These are phyloP conservation scores for Trichosphaerium sp. DNA, from an alignment of 78 protist genomes.

Conservation along the genomic window DNA sequence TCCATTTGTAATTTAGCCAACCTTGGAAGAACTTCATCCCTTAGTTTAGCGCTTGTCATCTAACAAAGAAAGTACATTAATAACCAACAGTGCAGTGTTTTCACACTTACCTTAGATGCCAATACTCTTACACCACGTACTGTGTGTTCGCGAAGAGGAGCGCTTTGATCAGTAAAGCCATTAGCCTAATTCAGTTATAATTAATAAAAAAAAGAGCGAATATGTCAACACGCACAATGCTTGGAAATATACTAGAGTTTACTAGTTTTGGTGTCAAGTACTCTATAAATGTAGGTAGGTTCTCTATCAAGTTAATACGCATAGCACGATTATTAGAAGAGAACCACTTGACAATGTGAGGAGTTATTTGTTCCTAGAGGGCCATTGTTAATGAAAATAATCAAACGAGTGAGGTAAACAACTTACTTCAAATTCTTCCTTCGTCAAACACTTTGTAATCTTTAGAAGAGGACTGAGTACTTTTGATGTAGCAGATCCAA, in stretches of 20 bases:
- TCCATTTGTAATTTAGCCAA: conserved; percentile 68
- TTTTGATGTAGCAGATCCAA: conserved; percentile 36
- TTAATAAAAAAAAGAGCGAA: conserved; percentile 9
- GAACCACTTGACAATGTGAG: conserved; percentile 54
- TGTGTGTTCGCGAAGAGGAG: conserved; percentile 49
- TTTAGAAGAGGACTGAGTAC: conserved; percentile 37
- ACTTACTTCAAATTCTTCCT: conserved; percentile 36
- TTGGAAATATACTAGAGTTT: conserved; percentile 51
- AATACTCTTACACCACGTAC: too few relatives aligned
- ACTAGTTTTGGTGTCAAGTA: conserved; percentile 22
- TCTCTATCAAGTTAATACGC: conserved; percentile 60
- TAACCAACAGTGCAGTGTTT: too few relatives aligned
- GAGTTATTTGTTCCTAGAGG: not conserved
- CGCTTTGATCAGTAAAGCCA: conserved; percentile 16
- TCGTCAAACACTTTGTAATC: conserved; percentile 41
- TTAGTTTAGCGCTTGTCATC: too few relatives aligned
- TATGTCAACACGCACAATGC: conserved; percentile 26
- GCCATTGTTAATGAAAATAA: too few relatives aligned
- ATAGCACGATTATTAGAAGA: conserved; percentile 51
- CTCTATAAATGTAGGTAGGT: conserved; percentile 31
- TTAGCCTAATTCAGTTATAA: conserved; percentile 2
- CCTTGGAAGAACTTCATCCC: too few relatives aligned
- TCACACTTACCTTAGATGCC: too few relatives aligned
- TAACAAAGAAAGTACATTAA: too few relatives aligned
- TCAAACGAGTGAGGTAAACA: not conserved